These are phyloP conservation scores for Cronartium quercuum DNA, from an alignment of 1,284 basidiomycete species.

Conservation along the genomic window DNA sequence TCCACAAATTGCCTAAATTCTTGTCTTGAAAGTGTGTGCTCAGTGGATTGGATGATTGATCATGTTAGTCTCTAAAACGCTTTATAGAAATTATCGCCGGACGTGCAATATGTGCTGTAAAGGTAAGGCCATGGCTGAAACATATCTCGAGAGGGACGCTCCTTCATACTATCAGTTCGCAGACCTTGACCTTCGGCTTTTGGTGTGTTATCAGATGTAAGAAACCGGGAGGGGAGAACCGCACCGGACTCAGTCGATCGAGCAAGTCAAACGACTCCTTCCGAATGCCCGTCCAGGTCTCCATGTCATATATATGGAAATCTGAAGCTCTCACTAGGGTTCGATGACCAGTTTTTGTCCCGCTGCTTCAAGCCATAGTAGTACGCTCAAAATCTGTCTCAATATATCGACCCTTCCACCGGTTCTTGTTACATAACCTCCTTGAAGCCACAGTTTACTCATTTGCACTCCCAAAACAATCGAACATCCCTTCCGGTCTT, in stretches of 20 bases:
- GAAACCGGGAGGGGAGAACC: not conserved
- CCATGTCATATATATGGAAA: not conserved
- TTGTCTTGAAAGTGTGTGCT: too few relatives aligned
- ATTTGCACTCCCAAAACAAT: not conserved
- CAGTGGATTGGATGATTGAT: too few relatives aligned
- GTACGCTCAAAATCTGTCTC: too few relatives aligned
- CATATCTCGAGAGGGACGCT: too few relatives aligned
- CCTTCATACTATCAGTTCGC: too few relatives aligned
- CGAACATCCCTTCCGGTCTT: too few relatives aligned
- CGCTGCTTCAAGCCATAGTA: not conserved
- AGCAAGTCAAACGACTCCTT: not conserved
- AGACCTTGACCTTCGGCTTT: too few relatives aligned
- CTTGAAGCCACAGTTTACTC: not conserved
- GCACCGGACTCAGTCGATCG: not conserved
- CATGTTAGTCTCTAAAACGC: too few relatives aligned
- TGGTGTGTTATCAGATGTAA: not conserved
- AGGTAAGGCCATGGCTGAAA: too few relatives aligned
- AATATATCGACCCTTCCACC: not conserved
- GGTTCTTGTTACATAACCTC: not conserved
- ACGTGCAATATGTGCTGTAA: too few relatives aligned
- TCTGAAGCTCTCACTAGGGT: not conserved
- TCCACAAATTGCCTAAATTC: too few relatives aligned
- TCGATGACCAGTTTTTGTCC: not conserved
- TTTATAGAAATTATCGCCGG: too few relatives aligned
- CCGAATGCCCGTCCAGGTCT: not conserved